Conservation (phyloP, 2,329 filamentous ascomycete genomes). For the Aspergillus hortae region DNA sequence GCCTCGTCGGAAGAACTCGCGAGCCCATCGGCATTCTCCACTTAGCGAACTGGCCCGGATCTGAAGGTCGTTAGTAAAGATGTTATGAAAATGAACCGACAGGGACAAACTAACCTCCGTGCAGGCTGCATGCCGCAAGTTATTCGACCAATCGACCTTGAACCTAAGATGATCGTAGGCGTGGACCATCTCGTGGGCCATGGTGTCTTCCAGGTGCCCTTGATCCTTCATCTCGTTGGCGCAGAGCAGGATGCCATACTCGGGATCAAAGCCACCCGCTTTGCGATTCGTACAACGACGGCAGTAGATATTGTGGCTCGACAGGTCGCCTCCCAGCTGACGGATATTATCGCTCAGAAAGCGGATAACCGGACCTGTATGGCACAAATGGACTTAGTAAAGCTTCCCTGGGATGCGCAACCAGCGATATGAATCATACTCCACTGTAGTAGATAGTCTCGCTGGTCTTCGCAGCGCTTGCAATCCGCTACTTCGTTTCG, state of each 20-base stretch:
- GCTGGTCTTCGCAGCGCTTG: slow-evolving; percentile 72
- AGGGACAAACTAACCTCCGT: slow-evolving; percentile 64
- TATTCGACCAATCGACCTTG: slow-evolving; percentile 78
- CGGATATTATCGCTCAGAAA: slow-evolving; percentile 81
- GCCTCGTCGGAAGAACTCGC: slow-evolving; percentile 78
- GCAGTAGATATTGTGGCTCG: slow-evolving; percentile 73
- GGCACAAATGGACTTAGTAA: slow-evolving; percentile 5
- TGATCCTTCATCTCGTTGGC: slow-evolving; percentile 82
- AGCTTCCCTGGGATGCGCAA: background rate
- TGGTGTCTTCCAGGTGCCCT: slow-evolving; percentile 84
- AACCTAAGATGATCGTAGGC: slow-evolving; percentile 91
- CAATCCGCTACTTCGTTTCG: slow-evolving; percentile 75
- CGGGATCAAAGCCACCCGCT: slow-evolving; percentile 79
- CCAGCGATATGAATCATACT: slow-evolving; percentile 41
- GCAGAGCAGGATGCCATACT: slow-evolving; percentile 86
- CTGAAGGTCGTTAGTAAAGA: slow-evolving; percentile 41
- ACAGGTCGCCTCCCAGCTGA: slow-evolving; percentile 73
- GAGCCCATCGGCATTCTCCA: slow-evolving; percentile 86
- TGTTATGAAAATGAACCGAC: background rate
- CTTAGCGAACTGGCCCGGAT: slow-evolving; percentile 90
- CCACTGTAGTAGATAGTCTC: slow-evolving; percentile 79
- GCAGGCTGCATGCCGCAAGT: slow-evolving; percentile 86
- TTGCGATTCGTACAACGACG: slow-evolving; percentile 70
- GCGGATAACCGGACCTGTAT: slow-evolving; percentile 67
- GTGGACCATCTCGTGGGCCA: slow-evolving; percentile 97